Conservation (phyloP, 1,139 yeast species). For the Lodderomyces metapsilosis region DNA sequence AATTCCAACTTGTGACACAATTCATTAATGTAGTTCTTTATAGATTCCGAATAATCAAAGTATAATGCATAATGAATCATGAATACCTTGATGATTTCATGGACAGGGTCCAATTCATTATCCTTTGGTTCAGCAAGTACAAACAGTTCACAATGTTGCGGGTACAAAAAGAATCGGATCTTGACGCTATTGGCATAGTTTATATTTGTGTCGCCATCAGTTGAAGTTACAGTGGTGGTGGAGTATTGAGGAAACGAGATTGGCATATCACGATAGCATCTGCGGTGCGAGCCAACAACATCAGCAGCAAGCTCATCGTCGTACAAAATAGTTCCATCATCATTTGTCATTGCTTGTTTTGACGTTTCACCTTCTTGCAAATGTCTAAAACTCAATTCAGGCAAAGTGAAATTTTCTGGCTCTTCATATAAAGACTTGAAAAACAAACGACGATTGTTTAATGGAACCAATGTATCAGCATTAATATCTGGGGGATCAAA, state of each 20-base stretch:
- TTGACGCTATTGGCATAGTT: conserved; percentile 34
- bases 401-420: conserved; percentile 21
- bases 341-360: conserved; percentile 16
- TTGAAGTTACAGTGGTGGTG: conserved; percentile 12
- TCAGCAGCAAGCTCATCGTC: conserved; percentile 30
- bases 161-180: conserved; percentile 39
- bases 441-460: conserved; percentile 36
- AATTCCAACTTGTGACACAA: conserved; percentile 32
- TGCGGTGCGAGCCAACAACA: conserved; percentile 28
- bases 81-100: conserved; percentile 60
- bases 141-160: conserved; percentile 41
- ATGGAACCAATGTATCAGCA: conserved; percentile 33
- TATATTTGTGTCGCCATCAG: conserved; percentile 7
- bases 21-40: conserved; percentile 33
- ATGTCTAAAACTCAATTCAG: conserved; percentile 22
- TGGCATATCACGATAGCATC: conserved; percentile 35
- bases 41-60: conserved; percentile 37
- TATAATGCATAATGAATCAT: conserved; percentile 44
- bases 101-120: conserved; percentile 67
- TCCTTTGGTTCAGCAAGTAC: conserved; percentile 46
- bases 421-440: conserved; percentile 21
- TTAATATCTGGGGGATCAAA: conserved; percentile 41
- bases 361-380: conserved; percentile 9
- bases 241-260: conserved; percentile 37
- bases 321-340: conserved; percentile 18